phyloP scores from a whole-genome alignment of 345 rosid species.

The Schrenkiella parvula region DNA sequence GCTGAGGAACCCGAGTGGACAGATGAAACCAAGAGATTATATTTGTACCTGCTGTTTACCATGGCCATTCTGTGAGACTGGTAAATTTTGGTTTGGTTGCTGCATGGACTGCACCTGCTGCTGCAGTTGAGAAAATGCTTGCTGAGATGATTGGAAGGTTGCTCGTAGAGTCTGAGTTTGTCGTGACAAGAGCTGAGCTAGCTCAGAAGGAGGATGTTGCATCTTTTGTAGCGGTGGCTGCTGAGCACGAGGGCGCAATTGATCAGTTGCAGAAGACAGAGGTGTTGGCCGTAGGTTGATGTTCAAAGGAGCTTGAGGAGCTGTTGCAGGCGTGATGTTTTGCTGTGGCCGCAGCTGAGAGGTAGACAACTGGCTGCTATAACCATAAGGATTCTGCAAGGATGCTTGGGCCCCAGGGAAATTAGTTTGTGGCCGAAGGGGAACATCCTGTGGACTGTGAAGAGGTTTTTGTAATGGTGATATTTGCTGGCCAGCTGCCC shows the following conservation, averaged over 20 bases:
- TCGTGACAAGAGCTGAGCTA: conserved; percentile 89
- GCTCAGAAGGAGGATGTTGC: conserved; percentile 88
- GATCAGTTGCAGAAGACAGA: conserved; percentile 45
- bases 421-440: conserved; percentile 47
- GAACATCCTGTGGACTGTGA: conserved; percentile 54
- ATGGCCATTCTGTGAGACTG: conserved; percentile 53
- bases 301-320: conserved; percentile 46
- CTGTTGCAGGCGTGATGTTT: conserved; percentile 40
- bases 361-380: conserved; percentile 46
- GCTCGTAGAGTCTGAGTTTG: conserved; percentile 91
- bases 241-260: conserved; percentile 47
- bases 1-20: background rate
- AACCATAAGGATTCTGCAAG: conserved; percentile 46
- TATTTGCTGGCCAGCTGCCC: conserved; percentile 49
- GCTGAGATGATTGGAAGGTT: conserved; percentile 88
- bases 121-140: conserved; percentile 90
- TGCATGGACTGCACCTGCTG: conserved; percentile 92
- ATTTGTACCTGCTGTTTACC: conserved; percentile 65
- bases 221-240: conserved; percentile 58
- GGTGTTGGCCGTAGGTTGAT: conserved; percentile 44
- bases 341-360: conserved; percentile 58
- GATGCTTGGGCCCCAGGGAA: conserved; percentile 38
- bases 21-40: conserved; percentile 8
- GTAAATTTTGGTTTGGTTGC: conserved; percentile 57
- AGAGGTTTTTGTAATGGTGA: conserved; percentile 60